Conservation (phyloP, 208 protist species). For the Endotrypanum monterogeii region DNA sequence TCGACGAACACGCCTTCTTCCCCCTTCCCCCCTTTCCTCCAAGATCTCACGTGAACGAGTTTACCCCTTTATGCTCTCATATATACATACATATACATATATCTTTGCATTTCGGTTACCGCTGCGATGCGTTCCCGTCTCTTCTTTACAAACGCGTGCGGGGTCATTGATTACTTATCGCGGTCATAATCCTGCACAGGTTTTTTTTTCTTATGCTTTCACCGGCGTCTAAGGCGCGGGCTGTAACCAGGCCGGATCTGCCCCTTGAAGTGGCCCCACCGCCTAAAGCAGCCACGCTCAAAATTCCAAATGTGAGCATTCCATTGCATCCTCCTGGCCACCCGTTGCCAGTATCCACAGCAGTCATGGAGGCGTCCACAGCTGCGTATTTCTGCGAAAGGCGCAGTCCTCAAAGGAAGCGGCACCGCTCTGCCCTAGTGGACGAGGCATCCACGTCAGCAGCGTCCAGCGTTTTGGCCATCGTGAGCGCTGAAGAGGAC, state of each 20-base stretch:
- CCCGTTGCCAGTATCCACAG: slow-evolving; percentile 15
- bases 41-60: neutral
- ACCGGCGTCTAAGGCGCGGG: slow-evolving; percentile 3
- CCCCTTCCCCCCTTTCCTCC: neutral
- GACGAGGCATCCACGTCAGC: neutral
- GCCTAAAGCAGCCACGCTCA: neutral
- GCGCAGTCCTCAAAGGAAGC: slow-evolving; percentile 13
- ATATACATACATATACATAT: neutral
- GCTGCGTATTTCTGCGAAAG: slow-evolving; percentile 18
- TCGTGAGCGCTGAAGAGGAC: slow-evolving; percentile 19
- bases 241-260: neutral
- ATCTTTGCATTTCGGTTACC: neutral
- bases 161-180: neutral
- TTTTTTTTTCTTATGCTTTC: neutral
- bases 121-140: neutral
- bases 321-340: slow-evolving; percentile 25
- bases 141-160: neutral
- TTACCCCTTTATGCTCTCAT: neutral
- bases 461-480: slow-evolving; percentile 11
- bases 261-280: neutral
- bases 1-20: neutral
- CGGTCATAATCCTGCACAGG: neutral
- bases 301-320: slow-evolving; percentile 16
- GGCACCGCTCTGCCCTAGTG: slow-evolving; percentile 4
- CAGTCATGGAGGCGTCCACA: slow-evolving; percentile 21